Evolutionary conservation across 2,329 filamentous ascomycete genomes (phyloP).

Genomic region (Calonectria pseudoreteaudii): DNA sequence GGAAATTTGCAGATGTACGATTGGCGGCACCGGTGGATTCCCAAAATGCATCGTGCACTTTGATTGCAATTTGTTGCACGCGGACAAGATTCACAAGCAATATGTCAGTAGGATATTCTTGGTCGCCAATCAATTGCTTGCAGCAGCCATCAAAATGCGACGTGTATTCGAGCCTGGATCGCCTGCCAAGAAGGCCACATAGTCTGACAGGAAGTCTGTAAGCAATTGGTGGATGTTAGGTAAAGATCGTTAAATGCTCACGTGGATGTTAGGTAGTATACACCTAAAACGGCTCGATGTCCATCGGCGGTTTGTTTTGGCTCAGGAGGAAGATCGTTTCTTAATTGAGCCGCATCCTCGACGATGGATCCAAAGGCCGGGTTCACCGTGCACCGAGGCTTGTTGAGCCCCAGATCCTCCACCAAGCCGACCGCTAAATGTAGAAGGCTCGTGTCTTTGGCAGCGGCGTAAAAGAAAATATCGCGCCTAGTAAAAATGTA

Average conservation of each 20-base stretch:
- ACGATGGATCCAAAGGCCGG: neutral
- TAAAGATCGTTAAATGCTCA: neutral
- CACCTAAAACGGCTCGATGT: neutral
- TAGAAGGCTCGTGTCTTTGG: neutral
- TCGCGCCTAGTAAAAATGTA: neutral
- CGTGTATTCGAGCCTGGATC: too few relatives aligned
- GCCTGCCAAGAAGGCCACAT: too few relatives aligned
- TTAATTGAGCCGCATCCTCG: neutral
- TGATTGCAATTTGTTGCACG: too few relatives aligned
- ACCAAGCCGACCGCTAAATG: neutral
- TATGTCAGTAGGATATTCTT: too few relatives aligned
- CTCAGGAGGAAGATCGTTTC: neutral
- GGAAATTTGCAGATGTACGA: too few relatives aligned
- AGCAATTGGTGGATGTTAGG: too few relatives aligned
- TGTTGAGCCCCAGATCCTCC: neutral
- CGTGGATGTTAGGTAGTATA: constrained; percentile 3
- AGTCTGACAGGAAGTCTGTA: too few relatives aligned
- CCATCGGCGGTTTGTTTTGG: neutral
- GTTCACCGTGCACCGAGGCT: neutral
- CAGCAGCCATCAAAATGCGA: too few relatives aligned
- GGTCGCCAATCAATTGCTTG: too few relatives aligned
- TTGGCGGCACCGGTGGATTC: too few relatives aligned
- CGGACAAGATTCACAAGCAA: too few relatives aligned
- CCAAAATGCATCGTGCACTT: too few relatives aligned
- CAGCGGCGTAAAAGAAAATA: neutral